Conservation (phyloP, 371 early-diverging fungal genomes). For the Gilbertella persicaria region DNA sequence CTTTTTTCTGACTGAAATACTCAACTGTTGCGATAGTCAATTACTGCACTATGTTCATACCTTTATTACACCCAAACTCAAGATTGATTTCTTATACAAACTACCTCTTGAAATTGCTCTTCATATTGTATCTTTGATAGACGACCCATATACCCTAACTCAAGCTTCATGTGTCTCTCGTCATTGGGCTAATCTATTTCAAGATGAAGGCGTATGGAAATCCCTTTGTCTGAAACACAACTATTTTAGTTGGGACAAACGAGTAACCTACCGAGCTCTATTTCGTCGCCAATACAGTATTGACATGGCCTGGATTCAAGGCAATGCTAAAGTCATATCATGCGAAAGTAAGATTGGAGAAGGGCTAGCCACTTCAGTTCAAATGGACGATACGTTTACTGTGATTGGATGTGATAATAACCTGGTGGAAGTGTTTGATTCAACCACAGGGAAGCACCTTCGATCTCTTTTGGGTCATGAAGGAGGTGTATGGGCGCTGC, state of each 20-base stretch:
- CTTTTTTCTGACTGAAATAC: conserved; percentile 32
- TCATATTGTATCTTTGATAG: conserved; percentile 63
- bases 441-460: conserved; percentile 61
- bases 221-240: conserved; percentile 38
- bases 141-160: conserved; percentile 67
- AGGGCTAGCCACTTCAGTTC: conserved; percentile 83
- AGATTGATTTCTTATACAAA: conserved; percentile 70
- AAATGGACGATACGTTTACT: conserved; percentile 83
- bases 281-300: conserved; percentile 71
- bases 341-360: conserved; percentile 74
- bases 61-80: conserved; percentile 59
- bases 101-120: conserved; percentile 72
- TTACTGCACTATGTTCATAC: conserved; percentile 51
- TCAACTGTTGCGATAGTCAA: conserved; percentile 46
- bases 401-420: conserved; percentile 86
- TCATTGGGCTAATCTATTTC: conserved; percentile 69
- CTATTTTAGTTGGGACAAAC: too few relatives aligned
- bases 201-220: conserved; percentile 49
- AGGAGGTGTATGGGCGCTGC: conserved; percentile 24
- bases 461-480: conserved; percentile 65
- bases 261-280: too few relatives aligned
- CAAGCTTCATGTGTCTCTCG: conserved; percentile 67
- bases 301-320: conserved; percentile 72
- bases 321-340: conserved; percentile 65
- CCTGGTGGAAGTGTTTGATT: conserved; percentile 82